These are phyloP conservation scores for Phyllosticta paracitricarpa DNA, from an alignment of 2,329 filamentous ascomycete genomes.

Conservation along the genomic window DNA sequence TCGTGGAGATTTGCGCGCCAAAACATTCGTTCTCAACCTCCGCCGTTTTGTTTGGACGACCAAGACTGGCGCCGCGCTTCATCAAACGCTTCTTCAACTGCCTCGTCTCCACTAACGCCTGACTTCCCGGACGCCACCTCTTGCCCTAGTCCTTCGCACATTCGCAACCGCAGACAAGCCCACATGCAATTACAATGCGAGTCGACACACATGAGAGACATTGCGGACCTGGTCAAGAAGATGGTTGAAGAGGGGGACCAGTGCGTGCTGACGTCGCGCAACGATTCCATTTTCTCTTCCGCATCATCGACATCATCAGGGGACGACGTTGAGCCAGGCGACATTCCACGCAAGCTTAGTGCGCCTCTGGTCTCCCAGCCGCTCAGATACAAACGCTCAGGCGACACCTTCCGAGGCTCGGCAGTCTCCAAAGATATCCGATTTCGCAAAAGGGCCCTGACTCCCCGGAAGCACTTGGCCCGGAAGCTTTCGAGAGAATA, in stretches of 20 bases:
- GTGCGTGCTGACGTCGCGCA: conserved; percentile 19
- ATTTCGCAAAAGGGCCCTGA: conserved; percentile 20
- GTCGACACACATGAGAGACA: conserved; percentile 29
- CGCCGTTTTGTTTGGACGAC: conserved; percentile 3
- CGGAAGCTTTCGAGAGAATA: neutral
- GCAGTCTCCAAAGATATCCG: conserved; percentile 22
- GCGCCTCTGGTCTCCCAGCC: conserved; percentile 12
- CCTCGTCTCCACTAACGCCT: conserved; percentile 4
- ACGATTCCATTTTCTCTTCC: conserved; percentile 10
- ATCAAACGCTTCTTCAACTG: neutral
- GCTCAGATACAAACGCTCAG: conserved; percentile 19
- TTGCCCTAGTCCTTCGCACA: conserved; percentile 15
- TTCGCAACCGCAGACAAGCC: conserved; percentile 31
- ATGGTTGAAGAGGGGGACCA: conserved; percentile 34
- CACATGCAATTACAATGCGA: conserved; percentile 32
- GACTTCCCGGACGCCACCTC: conserved; percentile 2
- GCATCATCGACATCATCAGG: neutral
- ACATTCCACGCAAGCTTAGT: conserved; percentile 22
- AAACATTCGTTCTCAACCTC: neutral
- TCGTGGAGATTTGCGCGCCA: conserved; percentile 8
- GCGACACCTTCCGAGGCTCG: conserved; percentile 13
- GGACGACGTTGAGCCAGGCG: conserved; percentile 22
- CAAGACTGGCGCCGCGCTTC: conserved; percentile 1
- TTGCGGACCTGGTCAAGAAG: conserved; percentile 31
- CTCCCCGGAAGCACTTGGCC: neutral